Conservation (phyloP, 2,329 filamentous ascomycete species). For the Verticillium albo-atrum region DNA sequence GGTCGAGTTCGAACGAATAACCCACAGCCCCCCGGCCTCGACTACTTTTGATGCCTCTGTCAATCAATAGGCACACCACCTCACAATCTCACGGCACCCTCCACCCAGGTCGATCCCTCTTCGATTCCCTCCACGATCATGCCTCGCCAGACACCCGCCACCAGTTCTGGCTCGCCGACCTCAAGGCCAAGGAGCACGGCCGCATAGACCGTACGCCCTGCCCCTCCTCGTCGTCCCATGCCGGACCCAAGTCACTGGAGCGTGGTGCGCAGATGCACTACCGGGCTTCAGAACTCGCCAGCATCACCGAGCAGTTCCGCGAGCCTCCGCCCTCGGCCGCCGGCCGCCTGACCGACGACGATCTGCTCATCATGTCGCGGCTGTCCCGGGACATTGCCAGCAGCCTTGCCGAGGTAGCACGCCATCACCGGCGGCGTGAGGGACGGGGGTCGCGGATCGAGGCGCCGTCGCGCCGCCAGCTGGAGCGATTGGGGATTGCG, state of each 20-base stretch:
- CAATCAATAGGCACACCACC: neutral
- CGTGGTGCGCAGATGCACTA: neutral
- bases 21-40: neutral
- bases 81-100: neutral
- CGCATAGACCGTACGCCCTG: neutral
- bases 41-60: neutral
- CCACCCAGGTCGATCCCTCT: neutral
- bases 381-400: conserved; percentile 9
- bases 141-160: neutral
- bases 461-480: neutral
- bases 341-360: neutral
- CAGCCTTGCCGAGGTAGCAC: conserved; percentile 5
- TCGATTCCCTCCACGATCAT: neutral
- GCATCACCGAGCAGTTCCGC: neutral
- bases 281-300: neutral
- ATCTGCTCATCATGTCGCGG: conserved; percentile 6
- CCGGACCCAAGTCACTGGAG: neutral
- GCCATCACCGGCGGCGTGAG: neutral
- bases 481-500: neutral
- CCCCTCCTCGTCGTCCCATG: neutral
- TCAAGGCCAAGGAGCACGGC: neutral
- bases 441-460: neutral
- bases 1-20: neutral
- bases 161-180: neutral
- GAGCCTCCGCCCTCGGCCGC: neutral